phyloP scores from a whole-genome alignment of 129 eudicot genomes.

The Mikania micrantha region DNA sequence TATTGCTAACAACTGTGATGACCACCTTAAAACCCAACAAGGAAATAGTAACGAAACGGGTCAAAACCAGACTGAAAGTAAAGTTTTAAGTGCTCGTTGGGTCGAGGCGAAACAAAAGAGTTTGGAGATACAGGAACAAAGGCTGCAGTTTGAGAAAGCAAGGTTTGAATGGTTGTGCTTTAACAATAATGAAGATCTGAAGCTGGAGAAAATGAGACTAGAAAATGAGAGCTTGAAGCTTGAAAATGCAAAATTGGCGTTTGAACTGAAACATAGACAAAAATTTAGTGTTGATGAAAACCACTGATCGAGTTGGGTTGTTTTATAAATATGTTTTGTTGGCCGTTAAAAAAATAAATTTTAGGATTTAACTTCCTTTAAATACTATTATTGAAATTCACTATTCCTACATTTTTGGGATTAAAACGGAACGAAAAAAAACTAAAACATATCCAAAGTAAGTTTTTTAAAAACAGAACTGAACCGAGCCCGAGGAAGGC shows the following conservation, averaged over 20 bases:
- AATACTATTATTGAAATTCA: no score
- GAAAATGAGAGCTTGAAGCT: slow-evolving; percentile 37
- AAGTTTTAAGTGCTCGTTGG: slow-evolving; percentile 1
- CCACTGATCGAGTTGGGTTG: background rate
- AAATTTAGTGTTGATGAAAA: background rate
- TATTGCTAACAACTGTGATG: background rate
- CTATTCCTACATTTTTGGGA: no score
- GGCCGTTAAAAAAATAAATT: background rate
- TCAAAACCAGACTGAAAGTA: background rate
- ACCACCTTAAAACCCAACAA: background rate
- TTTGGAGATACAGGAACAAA: slow-evolving; percentile 17
- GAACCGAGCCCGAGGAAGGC: no score
- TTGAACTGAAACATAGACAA: slow-evolving; percentile 15
- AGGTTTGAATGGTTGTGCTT: slow-evolving; percentile 14
- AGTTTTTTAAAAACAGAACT: no score
- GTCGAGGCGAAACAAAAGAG: slow-evolving; percentile 22
- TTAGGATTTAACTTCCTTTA: background rate
- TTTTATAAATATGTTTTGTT: background rate
- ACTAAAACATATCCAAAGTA: no score
- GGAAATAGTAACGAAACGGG: background rate
- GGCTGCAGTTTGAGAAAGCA: slow-evolving; percentile 22
- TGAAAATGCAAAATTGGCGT: slow-evolving; percentile 27
- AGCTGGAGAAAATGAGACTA: slow-evolving; percentile 31
- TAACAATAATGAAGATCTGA: slow-evolving; percentile 13
- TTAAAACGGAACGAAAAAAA: no score